These are phyloP conservation scores for Botrytis tulipae DNA, from an alignment of 2,329 filamentous ascomycete species.

Conservation along the genomic window DNA sequence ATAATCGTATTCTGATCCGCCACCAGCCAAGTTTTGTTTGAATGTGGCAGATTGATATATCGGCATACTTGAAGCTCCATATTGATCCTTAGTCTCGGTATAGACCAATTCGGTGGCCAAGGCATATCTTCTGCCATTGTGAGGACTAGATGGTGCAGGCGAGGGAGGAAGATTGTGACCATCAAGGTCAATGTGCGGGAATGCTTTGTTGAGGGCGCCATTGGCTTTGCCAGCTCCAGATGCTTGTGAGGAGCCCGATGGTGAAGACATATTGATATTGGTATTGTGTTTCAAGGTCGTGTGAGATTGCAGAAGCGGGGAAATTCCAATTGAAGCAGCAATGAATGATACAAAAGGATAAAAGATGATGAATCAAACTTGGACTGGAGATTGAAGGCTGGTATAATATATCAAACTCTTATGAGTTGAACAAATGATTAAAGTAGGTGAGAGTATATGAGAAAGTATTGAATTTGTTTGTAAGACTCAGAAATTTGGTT, in stretches of 20 bases:
- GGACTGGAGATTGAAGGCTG: background rate
- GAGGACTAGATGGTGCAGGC: conserved; percentile 86
- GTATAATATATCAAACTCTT: background rate
- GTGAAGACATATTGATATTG: conserved; percentile 38
- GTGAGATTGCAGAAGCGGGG: conserved; percentile 2
- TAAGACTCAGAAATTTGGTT: conserved; percentile 14
- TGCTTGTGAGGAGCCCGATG: conserved; percentile 31
- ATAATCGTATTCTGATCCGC: conserved; percentile 93
- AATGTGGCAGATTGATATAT: conserved; percentile 99
- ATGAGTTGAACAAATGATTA: background rate
- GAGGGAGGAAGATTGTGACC: conserved; percentile 86
- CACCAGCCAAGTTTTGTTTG: conserved; percentile 80
- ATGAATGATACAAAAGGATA: background rate
- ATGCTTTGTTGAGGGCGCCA: conserved; percentile 33
- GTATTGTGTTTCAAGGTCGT: background rate
- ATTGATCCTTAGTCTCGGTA: conserved; percentile 94
- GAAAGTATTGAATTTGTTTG: background rate
- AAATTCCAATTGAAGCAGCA: background rate
- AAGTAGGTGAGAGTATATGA: background rate
- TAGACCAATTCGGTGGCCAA: conserved; percentile 95
- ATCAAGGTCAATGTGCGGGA: conserved; percentile 67
- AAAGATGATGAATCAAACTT: background rate
- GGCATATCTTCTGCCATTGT: conserved; percentile 83
- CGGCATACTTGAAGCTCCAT: conserved; percentile 91
- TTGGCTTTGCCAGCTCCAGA: conserved; percentile 31